Base-by-base conservation (phyloP, 2,329 filamentous ascomycete species). In the Aureobasidium sp. region DNA sequence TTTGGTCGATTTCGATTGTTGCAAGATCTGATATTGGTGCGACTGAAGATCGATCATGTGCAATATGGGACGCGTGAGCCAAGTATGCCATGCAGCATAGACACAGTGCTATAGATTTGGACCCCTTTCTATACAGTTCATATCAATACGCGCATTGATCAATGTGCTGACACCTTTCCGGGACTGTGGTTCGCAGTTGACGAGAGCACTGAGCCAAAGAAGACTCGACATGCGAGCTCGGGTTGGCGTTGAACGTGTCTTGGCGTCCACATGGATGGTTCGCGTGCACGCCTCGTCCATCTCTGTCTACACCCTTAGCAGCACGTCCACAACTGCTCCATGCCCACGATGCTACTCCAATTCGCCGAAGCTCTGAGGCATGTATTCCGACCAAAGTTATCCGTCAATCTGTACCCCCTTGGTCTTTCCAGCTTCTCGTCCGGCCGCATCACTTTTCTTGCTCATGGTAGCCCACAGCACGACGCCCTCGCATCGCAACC, bases 181-280 rank as follows among this genome's bases (percentile, higher is more conserved):
- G 9, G 31, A 34, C 31, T 34, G 31, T 34, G 9, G 31, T 34
- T 12, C 31, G 31, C 31, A 34, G 8, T 34, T 34, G 31, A 34
- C 11, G 31, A 34, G 31, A 34, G 31, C 31, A 34, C 31, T 34
- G 31, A 11, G 31, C 31, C 31, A 34, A 34, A 79, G 69, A 63
- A 12, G n/a, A 22, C 34, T 27, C 9, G 14, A 12, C 12, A 29
- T 25, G 11, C 12, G 15, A 4, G 12, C 31, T 25, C 15, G n/a
- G n/a, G 20, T 51, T n/a, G n/a, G 47, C 8, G 29, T 9, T 6
- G 31, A 42, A 22, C 11, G n/a, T 42, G 41, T 42, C 42, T 45
- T 45, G 42, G 22, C 42, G 11, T 27, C 14, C 42, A 27, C 22
- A 27, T 45, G 42, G 12, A 45, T 17, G 20, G 14, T 45, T 42